A percentile compares a stretch with the other conserved stretches of the same genome.
These are phyloP conservation scores for Trypanosoma mega DNA, from an alignment of 208 protist genomes.

Conservation along the genomic window DNA sequence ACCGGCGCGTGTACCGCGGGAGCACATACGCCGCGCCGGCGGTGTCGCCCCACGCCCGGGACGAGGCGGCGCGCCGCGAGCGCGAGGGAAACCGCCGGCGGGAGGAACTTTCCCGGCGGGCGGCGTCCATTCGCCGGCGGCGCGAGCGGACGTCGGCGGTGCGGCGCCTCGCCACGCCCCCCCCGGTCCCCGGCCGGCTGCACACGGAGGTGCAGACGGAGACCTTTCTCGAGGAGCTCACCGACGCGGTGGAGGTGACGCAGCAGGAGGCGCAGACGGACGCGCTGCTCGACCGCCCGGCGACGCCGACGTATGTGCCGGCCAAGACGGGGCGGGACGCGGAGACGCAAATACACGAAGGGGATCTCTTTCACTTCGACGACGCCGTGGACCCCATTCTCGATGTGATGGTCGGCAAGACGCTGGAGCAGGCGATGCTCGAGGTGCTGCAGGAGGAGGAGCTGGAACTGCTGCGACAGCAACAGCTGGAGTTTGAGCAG, in stretches of 20 bases:
- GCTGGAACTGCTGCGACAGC: slow-evolving; percentile 89
- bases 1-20: slow-evolving; percentile 93
- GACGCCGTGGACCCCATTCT: slow-evolving; percentile 96
- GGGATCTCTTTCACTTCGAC: slow-evolving; percentile 98
- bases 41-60: slow-evolving; percentile 70
- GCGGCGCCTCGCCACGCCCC: slow-evolving; percentile 69
- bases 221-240: slow-evolving; percentile 96
- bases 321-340: slow-evolving; percentile 93
- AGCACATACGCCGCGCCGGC: slow-evolving; percentile 93
- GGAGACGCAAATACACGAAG: slow-evolving; percentile 96
- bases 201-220: slow-evolving; percentile 96
- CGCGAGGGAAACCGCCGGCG: slow-evolving; percentile 55
- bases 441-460: slow-evolving; percentile 99
- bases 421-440: slow-evolving; percentile 96
- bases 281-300: slow-evolving; percentile 93
- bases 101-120: slow-evolving; percentile 65
- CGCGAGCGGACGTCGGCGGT: slow-evolving; percentile 58
- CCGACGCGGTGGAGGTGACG: slow-evolving; percentile 75
- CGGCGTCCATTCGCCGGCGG: slow-evolving; percentile 62
- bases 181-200: slow-evolving; percentile 86
- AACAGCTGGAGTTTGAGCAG: slow-evolving; percentile 96
- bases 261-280: slow-evolving; percentile 95
- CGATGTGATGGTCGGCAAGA: slow-evolving; percentile 97
- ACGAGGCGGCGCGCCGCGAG: slow-evolving; percentile 69
- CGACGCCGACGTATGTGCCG: slow-evolving; percentile 94